Evolutionary conservation across 1,284 basidiomycete genomes (phyloP), one percentile per base, ranked within the genome.

Genomic region (Coniferiporia weirii): DNA sequence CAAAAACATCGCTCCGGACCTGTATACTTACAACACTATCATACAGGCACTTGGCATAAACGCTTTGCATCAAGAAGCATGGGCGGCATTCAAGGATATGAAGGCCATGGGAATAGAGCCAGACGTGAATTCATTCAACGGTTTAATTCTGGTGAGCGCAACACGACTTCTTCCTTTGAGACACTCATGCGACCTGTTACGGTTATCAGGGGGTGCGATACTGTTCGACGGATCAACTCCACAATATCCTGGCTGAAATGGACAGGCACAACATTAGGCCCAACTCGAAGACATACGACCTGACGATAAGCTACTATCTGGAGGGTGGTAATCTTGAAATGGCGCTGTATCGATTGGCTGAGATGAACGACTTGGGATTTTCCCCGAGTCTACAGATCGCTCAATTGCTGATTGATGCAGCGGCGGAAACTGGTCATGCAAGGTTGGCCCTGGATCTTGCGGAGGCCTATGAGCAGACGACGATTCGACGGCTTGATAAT

Each of bases 1-100:
- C 0, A 67, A 72, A 13, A 70, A 72, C 4, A 66, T 85, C 9
- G 56, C 61, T 36, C 87, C 89, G 0, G 77, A 84, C 64, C 52
- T 77, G 15, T 61, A 69, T 27, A 79, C 81, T 0, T 91, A 91
- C 69, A 78, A 82, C 59, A 67, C 71, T 1, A 70, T 90, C 1
- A 71, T 91, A 22, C 67, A 72, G 4, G 75, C 78, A 32, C 75
- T 83, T 52, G 75, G 78, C 0, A 15, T 12, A 27, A 63, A 69
- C 13, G 69, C 75, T 34, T 65, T 76, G 15, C 72, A 73, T 65
- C 60, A 74, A 20, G 82, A 88, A 57, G 83, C 84, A 3, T 81
- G 82, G 74, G 89, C 88, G 6, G 79, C 90, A 27, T 75, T 90
- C 50, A 82, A 87, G 34, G 91, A 93, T 64, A 91, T 92, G 80